Evolutionary conservation across 441 rosid species (phyloP).

Genomic region (Syzygium malaccense): DNA sequence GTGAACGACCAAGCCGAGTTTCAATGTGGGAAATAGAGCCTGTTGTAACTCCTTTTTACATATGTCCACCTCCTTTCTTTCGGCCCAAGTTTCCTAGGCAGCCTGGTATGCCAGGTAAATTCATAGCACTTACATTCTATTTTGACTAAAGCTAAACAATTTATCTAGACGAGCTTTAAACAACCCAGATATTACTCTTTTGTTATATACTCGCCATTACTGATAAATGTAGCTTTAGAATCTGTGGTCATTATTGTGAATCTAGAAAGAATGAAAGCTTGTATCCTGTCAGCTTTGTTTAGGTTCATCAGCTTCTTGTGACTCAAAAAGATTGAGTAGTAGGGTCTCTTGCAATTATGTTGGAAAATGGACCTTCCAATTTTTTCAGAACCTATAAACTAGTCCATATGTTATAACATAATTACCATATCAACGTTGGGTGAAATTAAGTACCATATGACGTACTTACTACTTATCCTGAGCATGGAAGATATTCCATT

Average conservation of each 20-base stretch:
- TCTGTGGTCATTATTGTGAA: neutral
- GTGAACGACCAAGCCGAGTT: constrained; percentile 82
- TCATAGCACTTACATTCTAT: neutral
- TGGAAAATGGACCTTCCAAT: neutral
- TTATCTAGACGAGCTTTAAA: neutral
- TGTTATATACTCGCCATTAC: neutral
- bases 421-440: neutral
- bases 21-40: constrained; percentile 93
- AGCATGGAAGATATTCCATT: neutral
- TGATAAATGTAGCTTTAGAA: neutral
- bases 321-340: neutral
- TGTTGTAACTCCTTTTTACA: constrained; percentile 84
- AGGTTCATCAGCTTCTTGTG: neutral
- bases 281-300: neutral
- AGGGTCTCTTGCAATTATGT: neutral
- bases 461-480: neutral
- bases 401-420: neutral
- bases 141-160: neutral
- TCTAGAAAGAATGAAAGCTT: neutral
- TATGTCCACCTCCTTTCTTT: constrained; percentile 95
- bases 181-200: neutral
- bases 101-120: constrained; percentile 77
- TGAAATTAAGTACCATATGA: neutral
- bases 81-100: constrained; percentile 84
- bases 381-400: neutral